Evolutionary conservation across 306 rosid species (phyloP).

Genomic region (Neltuma alba): DNA sequence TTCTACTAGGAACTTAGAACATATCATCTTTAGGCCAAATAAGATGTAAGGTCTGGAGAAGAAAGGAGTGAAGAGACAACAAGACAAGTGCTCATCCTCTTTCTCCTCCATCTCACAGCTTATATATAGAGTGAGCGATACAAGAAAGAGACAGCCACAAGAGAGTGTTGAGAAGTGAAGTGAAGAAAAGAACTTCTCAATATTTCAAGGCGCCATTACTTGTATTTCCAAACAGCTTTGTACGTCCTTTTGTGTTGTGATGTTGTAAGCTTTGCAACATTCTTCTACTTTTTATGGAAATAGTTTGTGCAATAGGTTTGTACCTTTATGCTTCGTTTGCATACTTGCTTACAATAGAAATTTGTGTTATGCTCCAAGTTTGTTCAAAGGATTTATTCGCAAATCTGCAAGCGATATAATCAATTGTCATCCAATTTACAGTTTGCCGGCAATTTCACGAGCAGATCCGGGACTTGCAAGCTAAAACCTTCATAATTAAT

Average conservation of each 20-base stretch:
- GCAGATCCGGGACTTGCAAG: not conserved
- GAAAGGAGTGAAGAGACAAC: constrained; percentile 97
- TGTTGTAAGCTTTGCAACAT: constrained; percentile 63
- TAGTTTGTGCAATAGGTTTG: constrained; percentile 32
- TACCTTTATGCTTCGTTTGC: not conserved
- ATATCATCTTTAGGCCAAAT: constrained; percentile 49
- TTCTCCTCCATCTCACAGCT: constrained; percentile 79
- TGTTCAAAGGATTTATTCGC: not conserved
- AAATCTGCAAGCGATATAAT: not conserved
- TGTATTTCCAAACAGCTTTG: constrained; percentile 34
- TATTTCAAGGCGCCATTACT: constrained; percentile 43
- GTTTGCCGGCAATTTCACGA: not conserved
- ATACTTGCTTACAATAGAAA: not conserved
- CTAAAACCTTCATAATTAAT: too few relatives aligned
- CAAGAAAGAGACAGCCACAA: constrained; percentile 29
- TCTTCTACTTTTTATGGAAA: constrained; percentile 32
- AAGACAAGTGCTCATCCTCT: constrained; percentile 95
- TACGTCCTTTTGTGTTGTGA: constrained; percentile 38
- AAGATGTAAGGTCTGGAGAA: constrained; percentile 66
- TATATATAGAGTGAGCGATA: constrained; percentile 44
- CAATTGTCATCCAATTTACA: not conserved
- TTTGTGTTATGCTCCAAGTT: not conserved
- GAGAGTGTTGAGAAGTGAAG: constrained; percentile 36
- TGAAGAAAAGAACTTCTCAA: constrained; percentile 41
- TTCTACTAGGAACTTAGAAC: constrained; percentile 50